Base-by-base conservation (phyloP, 176 grass and related monocot species). In the Rhynchospora breviuscula region DNA sequence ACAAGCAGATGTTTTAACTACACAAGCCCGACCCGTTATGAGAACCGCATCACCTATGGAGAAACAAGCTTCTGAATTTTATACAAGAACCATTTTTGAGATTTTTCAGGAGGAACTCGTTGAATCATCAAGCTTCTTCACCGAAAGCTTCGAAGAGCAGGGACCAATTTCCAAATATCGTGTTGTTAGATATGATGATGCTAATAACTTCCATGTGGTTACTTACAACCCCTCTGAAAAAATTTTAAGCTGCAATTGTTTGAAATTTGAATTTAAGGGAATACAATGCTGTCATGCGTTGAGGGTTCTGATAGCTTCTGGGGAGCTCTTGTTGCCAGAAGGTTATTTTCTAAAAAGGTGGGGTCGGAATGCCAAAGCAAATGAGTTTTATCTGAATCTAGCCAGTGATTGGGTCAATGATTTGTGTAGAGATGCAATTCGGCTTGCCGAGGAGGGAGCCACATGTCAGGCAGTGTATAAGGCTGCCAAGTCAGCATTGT, bases 61-160 rank as follows among this genome's bases (percentile, higher is more conserved):
- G 78, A 94, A 91, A 85, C 87, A 88, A 87, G 85, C 87, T 62
- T 89, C 87, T 19, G 91, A 87, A 40, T 17, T 91, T 45, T 91
- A 94, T 67, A 91, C 89, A 23, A 90, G 73, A 90, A 64, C 80
- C 7, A 72, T 93, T 68, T 90, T 93, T 63, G 83, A 84, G 3
- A 84, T 85, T 15, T 86, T 93, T 71, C 91, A 93, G 74, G 79
- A 84, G 67, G 91, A 93, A 79, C 80, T 93, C 62, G 60, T 85
- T 63, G 85, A 86, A 48, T 83, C 91, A 0, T 86, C 88, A 14
- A 69, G 80, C 6, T 88, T 88, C 59, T 81, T 81, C 11, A 73
- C 63, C 53, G 83, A 90, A 51, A 86, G 62, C 31, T 56, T 93
- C 25, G 67, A 77, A 60, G 86, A 82, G 40, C 62, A 71, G 70